Conservation (phyloP, 495 filamentous ascomycete genomes). For the Evernia prunastri region DNA sequence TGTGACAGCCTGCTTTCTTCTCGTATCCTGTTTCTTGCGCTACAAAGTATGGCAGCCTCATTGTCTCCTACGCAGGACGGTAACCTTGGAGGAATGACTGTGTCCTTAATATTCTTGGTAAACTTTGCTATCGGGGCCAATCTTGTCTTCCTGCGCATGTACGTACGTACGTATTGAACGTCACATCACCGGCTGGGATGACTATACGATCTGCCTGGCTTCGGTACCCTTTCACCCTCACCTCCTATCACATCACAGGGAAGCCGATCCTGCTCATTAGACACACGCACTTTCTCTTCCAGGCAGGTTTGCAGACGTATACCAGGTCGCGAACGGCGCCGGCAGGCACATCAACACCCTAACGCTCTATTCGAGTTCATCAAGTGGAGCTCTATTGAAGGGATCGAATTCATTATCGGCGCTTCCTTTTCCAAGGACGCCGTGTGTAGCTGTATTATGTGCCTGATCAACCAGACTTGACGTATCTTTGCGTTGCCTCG, state of each 20-base stretch:
- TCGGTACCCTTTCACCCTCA: background rate
- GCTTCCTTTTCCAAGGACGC: background rate
- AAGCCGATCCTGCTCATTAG: background rate
- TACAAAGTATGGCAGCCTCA: background rate
- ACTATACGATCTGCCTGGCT: background rate
- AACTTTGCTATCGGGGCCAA: background rate
- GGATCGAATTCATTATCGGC: background rate
- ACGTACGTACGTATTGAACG: background rate
- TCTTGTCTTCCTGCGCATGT: background rate
- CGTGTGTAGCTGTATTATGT: background rate
- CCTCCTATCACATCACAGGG: background rate
- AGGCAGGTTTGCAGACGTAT: background rate
- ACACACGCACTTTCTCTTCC: background rate
- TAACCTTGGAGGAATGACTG: background rate
- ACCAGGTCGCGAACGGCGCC: slow-evolving; percentile 1
- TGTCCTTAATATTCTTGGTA: background rate
- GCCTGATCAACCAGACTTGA: background rate
- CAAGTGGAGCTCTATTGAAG: slow-evolving; percentile 1
- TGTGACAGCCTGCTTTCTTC: no score
- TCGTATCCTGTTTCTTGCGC: background rate
- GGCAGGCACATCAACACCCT: background rate
- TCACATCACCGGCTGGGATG: slow-evolving; percentile 1
- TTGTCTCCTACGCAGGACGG: background rate
- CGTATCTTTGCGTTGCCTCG: background rate
- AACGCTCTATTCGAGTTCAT: background rate